phyloP scores from a whole-genome alignment of 352 stramenopile species.

The Globisporangium radiosum region DNA sequence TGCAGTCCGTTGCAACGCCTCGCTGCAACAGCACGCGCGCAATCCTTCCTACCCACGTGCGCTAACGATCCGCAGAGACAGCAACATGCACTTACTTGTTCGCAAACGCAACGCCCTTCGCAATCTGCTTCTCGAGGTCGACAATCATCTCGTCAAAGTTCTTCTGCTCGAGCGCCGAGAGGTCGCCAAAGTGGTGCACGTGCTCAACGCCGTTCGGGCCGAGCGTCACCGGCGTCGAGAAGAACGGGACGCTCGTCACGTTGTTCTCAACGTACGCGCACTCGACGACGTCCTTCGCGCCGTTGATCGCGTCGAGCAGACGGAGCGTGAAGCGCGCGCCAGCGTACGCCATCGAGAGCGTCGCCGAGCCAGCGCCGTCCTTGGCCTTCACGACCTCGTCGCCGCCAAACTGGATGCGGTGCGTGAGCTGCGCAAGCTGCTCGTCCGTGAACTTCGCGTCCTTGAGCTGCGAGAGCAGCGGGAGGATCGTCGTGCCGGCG shows the following conservation, averaged over 20 bases:
- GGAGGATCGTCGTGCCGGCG: constrained; percentile 99
- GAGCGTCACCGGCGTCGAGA: constrained; percentile 94
- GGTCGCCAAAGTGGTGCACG: constrained; percentile 89
- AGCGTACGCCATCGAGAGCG: constrained; percentile 99
- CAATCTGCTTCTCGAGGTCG: constrained; percentile 81
- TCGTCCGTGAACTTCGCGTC: constrained; percentile 92
- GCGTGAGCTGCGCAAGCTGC: constrained; percentile 92
- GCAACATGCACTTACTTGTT: constrained; percentile 37
- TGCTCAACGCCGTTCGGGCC: constrained; percentile 95
- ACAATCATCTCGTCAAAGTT: constrained; percentile 90
- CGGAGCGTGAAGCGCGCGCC: constrained; percentile 91
- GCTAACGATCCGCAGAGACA: too few species aligned
- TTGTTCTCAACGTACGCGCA: constrained; percentile 97
- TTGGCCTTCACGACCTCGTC: constrained; percentile 97
- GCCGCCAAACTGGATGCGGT: constrained; percentile 93
- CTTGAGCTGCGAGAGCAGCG: constrained; percentile 95
- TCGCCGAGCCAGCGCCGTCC: constrained; percentile 97
- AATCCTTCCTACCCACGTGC: too few species aligned
- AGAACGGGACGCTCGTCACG: constrained; percentile 94
- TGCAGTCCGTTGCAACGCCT: too few species aligned
- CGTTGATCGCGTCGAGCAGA: constrained; percentile 94
- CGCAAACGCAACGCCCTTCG: constrained; percentile 83
- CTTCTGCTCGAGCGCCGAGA: constrained; percentile 76
- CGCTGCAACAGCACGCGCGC: too few species aligned
- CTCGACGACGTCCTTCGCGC: constrained; percentile 92